phyloP scores from a whole-genome alignment of 371 early-diverging fungal genomes.

The Cokeromyces recurvatus region DNA sequence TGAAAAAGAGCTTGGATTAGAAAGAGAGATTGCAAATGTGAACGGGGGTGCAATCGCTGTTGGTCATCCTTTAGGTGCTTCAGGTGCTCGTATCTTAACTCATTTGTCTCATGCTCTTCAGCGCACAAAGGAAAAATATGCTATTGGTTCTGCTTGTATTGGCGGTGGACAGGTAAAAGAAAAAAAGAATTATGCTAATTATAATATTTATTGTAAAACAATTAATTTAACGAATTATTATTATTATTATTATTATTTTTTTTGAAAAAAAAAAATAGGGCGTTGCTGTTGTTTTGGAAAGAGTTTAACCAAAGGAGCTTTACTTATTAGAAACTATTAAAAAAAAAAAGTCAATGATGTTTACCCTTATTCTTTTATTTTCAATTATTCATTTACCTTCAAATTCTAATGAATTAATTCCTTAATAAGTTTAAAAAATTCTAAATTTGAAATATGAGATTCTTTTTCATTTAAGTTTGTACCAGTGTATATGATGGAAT shows the following conservation, averaged over 20 bases:
- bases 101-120: slow-evolving; percentile 84
- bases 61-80: slow-evolving; percentile 96
- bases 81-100: slow-evolving; percentile 92
- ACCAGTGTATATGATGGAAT: no score
- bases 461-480: no score
- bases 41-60: slow-evolving; percentile 96
- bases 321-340: no score
- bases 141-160: slow-evolving; percentile 91
- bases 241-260: neutral
- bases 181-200: neutral
- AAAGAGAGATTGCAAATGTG: slow-evolving; percentile 74
- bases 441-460: no score
- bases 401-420: no score
- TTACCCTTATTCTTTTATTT: no score
- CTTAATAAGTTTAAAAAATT: no score
- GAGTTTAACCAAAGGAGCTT: slow-evolving; percentile 39
- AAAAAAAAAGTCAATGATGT: no score
- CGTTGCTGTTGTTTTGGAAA: slow-evolving; percentile 51
- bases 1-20: slow-evolving; percentile 82
- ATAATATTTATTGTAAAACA: slow-evolving; percentile 19
- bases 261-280: slow-evolving; percentile 17
- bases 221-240: no score
- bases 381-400: no score
- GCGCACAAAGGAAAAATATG: slow-evolving; percentile 76
- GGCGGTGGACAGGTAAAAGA: slow-evolving; percentile 81